phyloP scores from a whole-genome alignment of 805 yeast genomes.

The Starmerella floricola region DNA sequence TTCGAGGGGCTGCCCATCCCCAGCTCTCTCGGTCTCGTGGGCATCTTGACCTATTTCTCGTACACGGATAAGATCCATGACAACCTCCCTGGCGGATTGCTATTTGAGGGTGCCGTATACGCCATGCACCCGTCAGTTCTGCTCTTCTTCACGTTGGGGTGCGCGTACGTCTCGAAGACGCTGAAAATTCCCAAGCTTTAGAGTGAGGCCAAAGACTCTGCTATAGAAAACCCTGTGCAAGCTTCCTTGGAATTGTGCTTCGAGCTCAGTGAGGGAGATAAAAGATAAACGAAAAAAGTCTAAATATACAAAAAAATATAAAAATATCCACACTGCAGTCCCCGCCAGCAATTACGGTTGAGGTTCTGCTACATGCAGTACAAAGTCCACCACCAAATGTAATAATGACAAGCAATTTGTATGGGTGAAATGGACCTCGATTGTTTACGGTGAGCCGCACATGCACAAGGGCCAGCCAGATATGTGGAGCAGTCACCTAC shows the following conservation, averaged over 20 bases:
- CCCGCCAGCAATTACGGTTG: no score
- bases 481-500: no score
- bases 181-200: conserved; percentile 81
- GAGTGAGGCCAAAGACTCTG: neutral
- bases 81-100: conserved; percentile 55
- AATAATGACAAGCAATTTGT: no score
- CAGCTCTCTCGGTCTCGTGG: conserved; percentile 64
- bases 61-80: conserved; percentile 33
- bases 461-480: no score
- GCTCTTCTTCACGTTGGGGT: conserved; percentile 66
- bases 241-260: neutral
- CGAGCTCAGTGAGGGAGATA: neutral
- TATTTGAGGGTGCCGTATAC: conserved; percentile 41
- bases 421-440: no score
- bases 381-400: no score
- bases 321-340: no score
- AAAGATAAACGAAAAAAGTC: neutral
- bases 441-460: no score
- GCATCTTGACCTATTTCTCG: conserved; percentile 57
- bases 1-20: conserved; percentile 98
- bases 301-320: no score
- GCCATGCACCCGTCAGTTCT: conserved; percentile 66
- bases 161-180: conserved; percentile 82
- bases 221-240: neutral
- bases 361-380: no score